Evolutionary conservation across 768 basidiomycete species (phyloP).

Genomic region (Macrolepiota fuliginosa): DNA sequence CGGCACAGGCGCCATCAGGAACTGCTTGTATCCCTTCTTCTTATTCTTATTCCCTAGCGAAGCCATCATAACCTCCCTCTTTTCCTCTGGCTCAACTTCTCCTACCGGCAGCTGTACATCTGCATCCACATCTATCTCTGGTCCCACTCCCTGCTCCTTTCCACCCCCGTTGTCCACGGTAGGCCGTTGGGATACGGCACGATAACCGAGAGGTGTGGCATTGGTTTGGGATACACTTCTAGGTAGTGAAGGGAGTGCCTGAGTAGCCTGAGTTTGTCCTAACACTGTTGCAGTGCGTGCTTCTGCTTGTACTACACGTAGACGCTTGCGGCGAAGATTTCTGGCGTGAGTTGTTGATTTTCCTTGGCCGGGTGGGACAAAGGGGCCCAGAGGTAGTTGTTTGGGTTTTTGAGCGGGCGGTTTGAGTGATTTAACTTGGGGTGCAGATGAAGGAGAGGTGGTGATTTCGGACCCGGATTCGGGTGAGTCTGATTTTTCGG

Average conservation of each 20-base stretch:
- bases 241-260: constrained; percentile 15
- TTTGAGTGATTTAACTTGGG: constrained; percentile 5
- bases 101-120: constrained; percentile 14
- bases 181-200: background rate
- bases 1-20: constrained; percentile 39
- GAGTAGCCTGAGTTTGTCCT: constrained; percentile 3
- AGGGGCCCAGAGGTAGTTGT: constrained; percentile 6
- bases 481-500: constrained; percentile 17
- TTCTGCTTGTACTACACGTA: constrained; percentile 26
- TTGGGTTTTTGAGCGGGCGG: constrained; percentile 6
- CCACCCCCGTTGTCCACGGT: constrained; percentile 4
- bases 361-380: constrained; percentile 58
- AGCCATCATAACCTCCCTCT: constrained; percentile 38
- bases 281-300: constrained; percentile 20
- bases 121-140: constrained; percentile 15
- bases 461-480: constrained; percentile 18
- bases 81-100: constrained; percentile 1
- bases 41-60: constrained; percentile 75
- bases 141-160: constrained; percentile 4
- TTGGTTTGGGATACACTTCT: constrained; percentile 40
- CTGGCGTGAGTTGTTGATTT: constrained; percentile 55
- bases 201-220: constrained; percentile 38
- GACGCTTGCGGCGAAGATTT: constrained; percentile 54
- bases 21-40: constrained; percentile 60
- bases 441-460: constrained; percentile 18